Percentiles rank a stretch among this genome's conserved stretches.
Evolutionary conservation across 1,139 yeast species (phyloP).

Genomic region (Suhomyces atakaporum): DNA sequence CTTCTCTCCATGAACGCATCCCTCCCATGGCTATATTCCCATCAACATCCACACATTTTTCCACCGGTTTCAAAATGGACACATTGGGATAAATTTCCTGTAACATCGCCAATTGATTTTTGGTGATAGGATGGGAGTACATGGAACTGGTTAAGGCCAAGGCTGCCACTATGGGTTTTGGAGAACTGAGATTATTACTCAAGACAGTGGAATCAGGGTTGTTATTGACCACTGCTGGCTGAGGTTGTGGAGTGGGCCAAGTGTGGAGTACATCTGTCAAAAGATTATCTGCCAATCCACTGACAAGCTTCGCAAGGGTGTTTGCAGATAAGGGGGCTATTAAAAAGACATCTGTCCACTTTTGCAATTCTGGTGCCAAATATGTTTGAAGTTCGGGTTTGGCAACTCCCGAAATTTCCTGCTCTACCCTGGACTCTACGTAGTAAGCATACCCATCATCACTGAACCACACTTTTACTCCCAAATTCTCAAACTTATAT

Average conservation of each 20-base stretch:
- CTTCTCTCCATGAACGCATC: constrained; percentile 35
- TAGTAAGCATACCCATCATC: constrained; percentile 28
- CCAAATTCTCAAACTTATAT: constrained; percentile 26
- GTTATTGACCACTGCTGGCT: constrained; percentile 1
- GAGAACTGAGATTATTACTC: constrained; percentile 21
- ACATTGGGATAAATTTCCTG: constrained; percentile 32
- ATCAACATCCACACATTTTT: constrained; percentile 32
- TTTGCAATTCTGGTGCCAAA: constrained; percentile 23
- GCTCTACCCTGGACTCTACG: constrained; percentile 16
- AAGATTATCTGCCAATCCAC: constrained; percentile 31
- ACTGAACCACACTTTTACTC: constrained; percentile 32
- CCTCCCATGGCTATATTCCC: constrained; percentile 38
- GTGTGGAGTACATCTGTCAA: constrained; percentile 28
- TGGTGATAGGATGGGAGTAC: constrained; percentile 36
- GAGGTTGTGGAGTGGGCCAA: constrained; percentile 26
- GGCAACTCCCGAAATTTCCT: constrained; percentile 2
- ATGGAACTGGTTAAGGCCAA: constrained; percentile 31
- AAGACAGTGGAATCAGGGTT: constrained; percentile 20
- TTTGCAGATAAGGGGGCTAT: constrained; percentile 34
- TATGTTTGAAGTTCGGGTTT: constrained; percentile 3
- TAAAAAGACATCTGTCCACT: constrained; percentile 38
- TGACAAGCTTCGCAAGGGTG: constrained; percentile 31
- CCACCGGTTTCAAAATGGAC: constrained; percentile 32
- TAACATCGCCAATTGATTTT: constrained; percentile 23
- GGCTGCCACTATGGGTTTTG: constrained; percentile 32